Conservation (phyloP, 352 stramenopile genomes). For the Thalassiosira ordinaria region DNA sequence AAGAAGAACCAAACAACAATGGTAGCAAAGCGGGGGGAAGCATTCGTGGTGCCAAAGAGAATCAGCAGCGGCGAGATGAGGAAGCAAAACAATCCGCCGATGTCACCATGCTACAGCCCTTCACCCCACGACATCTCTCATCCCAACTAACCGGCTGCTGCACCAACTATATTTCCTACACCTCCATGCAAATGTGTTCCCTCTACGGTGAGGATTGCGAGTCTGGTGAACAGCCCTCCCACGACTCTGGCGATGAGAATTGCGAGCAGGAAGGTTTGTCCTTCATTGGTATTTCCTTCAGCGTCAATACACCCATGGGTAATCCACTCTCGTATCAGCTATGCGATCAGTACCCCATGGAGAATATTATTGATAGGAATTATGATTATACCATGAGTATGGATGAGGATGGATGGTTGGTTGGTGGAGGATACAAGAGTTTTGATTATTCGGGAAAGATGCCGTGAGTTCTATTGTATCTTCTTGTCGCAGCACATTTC, state of each 20-base stretch:
- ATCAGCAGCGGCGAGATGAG: background rate
- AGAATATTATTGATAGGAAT: constrained; percentile 65
- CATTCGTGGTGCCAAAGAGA: constrained; percentile 6
- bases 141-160: constrained; percentile 61
- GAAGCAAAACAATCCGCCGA: constrained; percentile 11
- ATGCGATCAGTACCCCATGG: constrained; percentile 62
- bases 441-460: constrained; percentile 72
- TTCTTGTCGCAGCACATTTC: no score
- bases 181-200: constrained; percentile 42
- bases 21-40: background rate
- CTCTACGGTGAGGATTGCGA: constrained; percentile 53
- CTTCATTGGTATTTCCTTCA: constrained; percentile 62
- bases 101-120: background rate
- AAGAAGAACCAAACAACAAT: background rate
- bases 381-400: constrained; percentile 69
- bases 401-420: constrained; percentile 69
- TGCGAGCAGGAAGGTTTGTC: constrained; percentile 50
- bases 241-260: constrained; percentile 58
- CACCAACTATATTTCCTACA: constrained; percentile 48
- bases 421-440: constrained; percentile 65
- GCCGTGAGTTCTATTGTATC: constrained; percentile 63
- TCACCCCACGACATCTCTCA: constrained; percentile 46
- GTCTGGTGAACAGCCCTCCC: constrained; percentile 45
- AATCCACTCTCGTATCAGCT: constrained; percentile 63
- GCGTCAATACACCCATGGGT: constrained; percentile 48